Evolutionary conservation across 202 grass and related monocot genomes (phyloP).

Genomic region (Panicum hallii): DNA sequence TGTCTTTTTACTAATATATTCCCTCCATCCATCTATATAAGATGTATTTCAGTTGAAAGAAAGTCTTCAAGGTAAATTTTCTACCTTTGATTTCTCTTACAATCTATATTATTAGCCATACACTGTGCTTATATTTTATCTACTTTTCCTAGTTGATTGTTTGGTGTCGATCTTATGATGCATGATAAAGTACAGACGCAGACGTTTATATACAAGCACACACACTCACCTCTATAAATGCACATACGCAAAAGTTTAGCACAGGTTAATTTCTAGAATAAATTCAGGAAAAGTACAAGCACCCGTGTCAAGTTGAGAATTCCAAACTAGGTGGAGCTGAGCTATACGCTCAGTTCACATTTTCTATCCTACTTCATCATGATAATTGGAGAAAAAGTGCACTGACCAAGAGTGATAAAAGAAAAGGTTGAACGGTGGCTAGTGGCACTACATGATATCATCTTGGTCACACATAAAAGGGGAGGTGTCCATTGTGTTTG

Average conservation of each 20-base stretch:
- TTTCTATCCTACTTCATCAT: background rate
- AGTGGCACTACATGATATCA: slow-evolving; percentile 16
- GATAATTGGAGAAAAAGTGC: background rate
- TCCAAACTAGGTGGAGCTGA: too few relatives aligned
- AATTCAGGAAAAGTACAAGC: too few relatives aligned
- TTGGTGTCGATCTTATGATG: background rate
- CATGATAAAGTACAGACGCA: background rate
- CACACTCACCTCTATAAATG: too few relatives aligned
- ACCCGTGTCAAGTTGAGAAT: too few relatives aligned
- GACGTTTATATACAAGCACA: too few relatives aligned
- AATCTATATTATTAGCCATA: background rate
- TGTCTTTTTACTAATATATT: too few relatives aligned
- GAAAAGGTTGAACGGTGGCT: background rate
- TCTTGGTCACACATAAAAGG: slow-evolving; percentile 12
- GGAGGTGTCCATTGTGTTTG: slow-evolving; percentile 7
- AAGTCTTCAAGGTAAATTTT: background rate
- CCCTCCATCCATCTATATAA: background rate
- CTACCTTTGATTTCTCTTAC: background rate
- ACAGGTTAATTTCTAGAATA: too few relatives aligned
- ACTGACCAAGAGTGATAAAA: background rate
- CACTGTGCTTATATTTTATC: background rate
- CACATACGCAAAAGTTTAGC: too few relatives aligned
- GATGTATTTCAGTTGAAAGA: background rate
- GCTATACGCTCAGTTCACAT: too few relatives aligned
- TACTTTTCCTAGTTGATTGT: background rate